Percentiles rank a stretch among this genome's conserved stretches.
phyloP scores from a whole-genome alignment of 768 basidiomycete species.

The Podaxis sp. region DNA sequence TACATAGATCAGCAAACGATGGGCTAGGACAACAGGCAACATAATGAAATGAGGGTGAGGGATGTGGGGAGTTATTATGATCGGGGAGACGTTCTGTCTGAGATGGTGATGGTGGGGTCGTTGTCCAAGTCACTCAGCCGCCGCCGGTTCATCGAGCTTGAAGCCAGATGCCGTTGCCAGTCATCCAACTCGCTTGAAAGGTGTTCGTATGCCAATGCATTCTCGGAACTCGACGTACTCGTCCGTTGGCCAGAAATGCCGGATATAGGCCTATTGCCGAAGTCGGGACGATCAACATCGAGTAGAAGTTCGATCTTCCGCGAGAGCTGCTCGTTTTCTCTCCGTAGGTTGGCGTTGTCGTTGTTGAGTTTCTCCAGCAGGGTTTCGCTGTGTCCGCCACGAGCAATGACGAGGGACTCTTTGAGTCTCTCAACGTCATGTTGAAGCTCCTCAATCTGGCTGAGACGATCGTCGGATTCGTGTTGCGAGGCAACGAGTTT shows the following conservation, averaged over 20 bases:
- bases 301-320: constrained; percentile 89
- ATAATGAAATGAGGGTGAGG: constrained; percentile 19
- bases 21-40: constrained; percentile 20
- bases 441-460: constrained; percentile 77
- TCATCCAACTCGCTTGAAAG: constrained; percentile 81
- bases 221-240: constrained; percentile 83
- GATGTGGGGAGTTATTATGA: constrained; percentile 38
- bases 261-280: constrained; percentile 61
- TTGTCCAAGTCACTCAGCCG: constrained; percentile 74
- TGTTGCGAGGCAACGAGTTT: constrained; percentile 70
- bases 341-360: constrained; percentile 77
- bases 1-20: constrained; percentile 32
- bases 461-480: constrained; percentile 76
- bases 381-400: constrained; percentile 76
- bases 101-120: constrained; percentile 38
- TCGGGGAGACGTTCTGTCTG: constrained; percentile 62
- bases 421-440: constrained; percentile 77
- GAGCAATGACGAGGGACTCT: constrained; percentile 69
- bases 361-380: constrained; percentile 77
- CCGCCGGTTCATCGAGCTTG: constrained; percentile 75
- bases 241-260: constrained; percentile 55
- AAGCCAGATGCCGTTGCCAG: constrained; percentile 77
- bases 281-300: constrained; percentile 80
- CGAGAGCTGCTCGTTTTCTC: constrained; percentile 87
- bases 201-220: constrained; percentile 72